Conservation (phyloP, 2,329 filamentous ascomycete genomes). For the Neonectria faginata region DNA sequence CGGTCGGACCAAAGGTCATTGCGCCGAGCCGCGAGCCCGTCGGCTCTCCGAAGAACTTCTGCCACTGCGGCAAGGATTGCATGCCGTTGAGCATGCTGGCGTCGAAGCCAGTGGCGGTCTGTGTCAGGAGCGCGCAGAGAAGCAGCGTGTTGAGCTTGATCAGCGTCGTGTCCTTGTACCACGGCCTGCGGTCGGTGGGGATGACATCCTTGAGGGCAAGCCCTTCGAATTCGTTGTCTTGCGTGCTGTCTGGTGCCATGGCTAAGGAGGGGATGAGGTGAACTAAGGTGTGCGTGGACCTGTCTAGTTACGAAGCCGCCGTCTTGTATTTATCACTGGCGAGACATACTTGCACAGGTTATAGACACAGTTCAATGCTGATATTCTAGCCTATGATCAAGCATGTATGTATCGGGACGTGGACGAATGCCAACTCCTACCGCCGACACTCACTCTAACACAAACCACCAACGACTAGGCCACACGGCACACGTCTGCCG, state of each 20-base stretch:
- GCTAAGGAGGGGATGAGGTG: neutral
- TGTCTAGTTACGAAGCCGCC: neutral
- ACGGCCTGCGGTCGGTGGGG: conserved; percentile 37
- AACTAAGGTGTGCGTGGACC: neutral
- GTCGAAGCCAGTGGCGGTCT: conserved; percentile 50
- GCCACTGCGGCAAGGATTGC: conserved; percentile 49
- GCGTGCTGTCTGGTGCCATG: conserved; percentile 16
- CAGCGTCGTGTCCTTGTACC: conserved; percentile 41
- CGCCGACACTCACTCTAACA: neutral
- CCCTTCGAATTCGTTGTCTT: conserved; percentile 39
- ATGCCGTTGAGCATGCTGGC: conserved; percentile 50
- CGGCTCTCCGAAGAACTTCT: conserved; percentile 45
- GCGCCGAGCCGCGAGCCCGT: conserved; percentile 47
- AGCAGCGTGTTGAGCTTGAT: conserved; percentile 49
- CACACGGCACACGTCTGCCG: neutral
- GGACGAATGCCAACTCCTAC: conserved; percentile 7
- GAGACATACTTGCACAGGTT: conserved; percentile 1
- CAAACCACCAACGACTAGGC: neutral
- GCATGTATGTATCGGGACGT: conserved; percentile 10
- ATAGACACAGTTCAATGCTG: neutral
- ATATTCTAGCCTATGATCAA: neutral
- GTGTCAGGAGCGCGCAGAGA: conserved; percentile 48
- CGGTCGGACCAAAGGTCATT: conserved; percentile 45
- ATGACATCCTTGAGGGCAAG: conserved; percentile 43
- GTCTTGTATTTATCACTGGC: neutral